Evolutionary conservation across 1,284 basidiomycete species (phyloP).

Genomic region (Trichosporon sp.): DNA sequence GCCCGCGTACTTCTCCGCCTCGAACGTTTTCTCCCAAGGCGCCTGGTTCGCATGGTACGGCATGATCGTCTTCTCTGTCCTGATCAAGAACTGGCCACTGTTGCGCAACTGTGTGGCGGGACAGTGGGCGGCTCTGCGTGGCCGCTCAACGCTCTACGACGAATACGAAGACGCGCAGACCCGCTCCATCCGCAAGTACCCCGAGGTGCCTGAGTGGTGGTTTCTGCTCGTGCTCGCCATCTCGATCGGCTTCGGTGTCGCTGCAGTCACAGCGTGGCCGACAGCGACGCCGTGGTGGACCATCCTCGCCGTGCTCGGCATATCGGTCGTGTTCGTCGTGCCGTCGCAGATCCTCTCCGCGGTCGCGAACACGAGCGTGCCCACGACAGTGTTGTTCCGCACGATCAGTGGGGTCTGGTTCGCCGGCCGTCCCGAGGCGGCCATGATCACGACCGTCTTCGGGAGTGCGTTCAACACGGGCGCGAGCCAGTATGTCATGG

Average conservation of each 20-base stretch:
- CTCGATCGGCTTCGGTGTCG: background rate
- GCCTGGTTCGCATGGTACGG: slow-evolving; percentile 46
- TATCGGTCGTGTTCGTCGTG: slow-evolving; percentile 20
- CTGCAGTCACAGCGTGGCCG: slow-evolving; percentile 18
- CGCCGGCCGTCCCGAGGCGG: slow-evolving; percentile 17
- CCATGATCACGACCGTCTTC: slow-evolving; percentile 15
- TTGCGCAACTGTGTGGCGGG: slow-evolving; percentile 54
- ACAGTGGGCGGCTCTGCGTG: background rate
- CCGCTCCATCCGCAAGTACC: slow-evolving; percentile 60
- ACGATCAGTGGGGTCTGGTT: slow-evolving; percentile 11
- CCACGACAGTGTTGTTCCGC: background rate
- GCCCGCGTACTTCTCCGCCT: slow-evolving; percentile 45
- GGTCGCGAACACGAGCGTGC: slow-evolving; percentile 8
- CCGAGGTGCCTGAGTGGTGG: slow-evolving; percentile 38
- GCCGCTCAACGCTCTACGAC: slow-evolving; percentile 38
- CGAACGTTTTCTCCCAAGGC: slow-evolving; percentile 37
- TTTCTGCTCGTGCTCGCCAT: slow-evolving; percentile 28
- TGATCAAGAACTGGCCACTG: slow-evolving; percentile 58
- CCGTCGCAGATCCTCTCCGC: slow-evolving; percentile 16
- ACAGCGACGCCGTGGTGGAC: slow-evolving; percentile 28
- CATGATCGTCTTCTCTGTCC: slow-evolving; percentile 36
- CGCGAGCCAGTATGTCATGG: slow-evolving; percentile 58
- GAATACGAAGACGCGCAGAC: slow-evolving; percentile 42
- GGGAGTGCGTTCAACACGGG: slow-evolving; percentile 39
- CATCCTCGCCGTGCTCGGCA: slow-evolving; percentile 22